Evolutionary conservation across 2,329 filamentous ascomycete species (phyloP).

Genomic region (Aspergillus sp.): DNA sequence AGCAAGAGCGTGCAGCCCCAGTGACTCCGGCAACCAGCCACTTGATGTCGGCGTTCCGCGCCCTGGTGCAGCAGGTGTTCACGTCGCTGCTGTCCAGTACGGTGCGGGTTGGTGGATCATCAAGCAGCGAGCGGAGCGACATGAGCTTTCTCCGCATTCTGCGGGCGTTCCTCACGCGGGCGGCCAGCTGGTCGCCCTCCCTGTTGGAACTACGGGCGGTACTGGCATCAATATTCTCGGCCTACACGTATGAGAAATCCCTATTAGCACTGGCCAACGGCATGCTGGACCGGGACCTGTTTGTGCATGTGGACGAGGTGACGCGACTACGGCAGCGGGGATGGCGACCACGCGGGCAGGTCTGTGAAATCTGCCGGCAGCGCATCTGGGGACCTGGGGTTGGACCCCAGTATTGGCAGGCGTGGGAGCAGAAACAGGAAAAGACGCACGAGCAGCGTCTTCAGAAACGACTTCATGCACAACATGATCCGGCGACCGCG

Average conservation of each 20-base stretch:
- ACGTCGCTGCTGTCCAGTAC: conserved; percentile 80
- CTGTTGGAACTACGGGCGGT: conserved; percentile 84
- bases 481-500: conserved; percentile 29
- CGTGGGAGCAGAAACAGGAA: conserved; percentile 68
- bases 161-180: conserved; percentile 81
- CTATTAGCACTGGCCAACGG: conserved; percentile 82
- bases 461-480: conserved; percentile 31
- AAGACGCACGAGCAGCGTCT: conserved; percentile 34
- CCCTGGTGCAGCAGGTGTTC: conserved; percentile 85
- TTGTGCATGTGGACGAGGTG: conserved; percentile 76
- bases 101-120: conserved; percentile 49
- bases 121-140: conserved; percentile 49
- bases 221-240: conserved; percentile 85
- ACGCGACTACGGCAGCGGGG: conserved; percentile 75
- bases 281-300: conserved; percentile 85
- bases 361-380: conserved; percentile 81
- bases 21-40: conserved; percentile 35
- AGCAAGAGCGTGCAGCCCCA: conserved; percentile 24
- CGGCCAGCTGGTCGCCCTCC: conserved; percentile 78
- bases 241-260: conserved; percentile 92
- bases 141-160: conserved; percentile 86
- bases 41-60: conserved; percentile 68
- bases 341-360: conserved; percentile 83
- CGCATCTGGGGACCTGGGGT: conserved; percentile 88
- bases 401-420: conserved; percentile 73